A percentile compares a stretch with the other conserved stretches of the same genome.
These are phyloP conservation scores for Fusarium albosuccineum DNA, from an alignment of 2,329 filamentous ascomycete species.

Conservation along the genomic window DNA sequence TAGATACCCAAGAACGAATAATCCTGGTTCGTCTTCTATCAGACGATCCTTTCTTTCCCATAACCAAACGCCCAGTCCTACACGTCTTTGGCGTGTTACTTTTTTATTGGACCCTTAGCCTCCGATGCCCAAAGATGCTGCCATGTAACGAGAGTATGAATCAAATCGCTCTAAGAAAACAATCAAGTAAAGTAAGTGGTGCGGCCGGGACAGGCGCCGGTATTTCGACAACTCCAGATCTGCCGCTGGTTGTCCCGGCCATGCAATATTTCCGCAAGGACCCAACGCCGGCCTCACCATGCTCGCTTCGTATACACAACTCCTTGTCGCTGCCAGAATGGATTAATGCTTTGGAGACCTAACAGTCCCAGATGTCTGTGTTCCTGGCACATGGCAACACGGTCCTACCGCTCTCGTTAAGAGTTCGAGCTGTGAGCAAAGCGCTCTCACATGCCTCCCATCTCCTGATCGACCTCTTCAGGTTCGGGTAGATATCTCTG, in stretches of 20 bases:
- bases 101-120: slow-evolving; percentile 27
- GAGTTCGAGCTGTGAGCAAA: not conserved
- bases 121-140: slow-evolving; percentile 37
- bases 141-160: slow-evolving; percentile 40
- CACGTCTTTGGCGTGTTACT: slow-evolving; percentile 25
- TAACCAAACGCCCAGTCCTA: slow-evolving; percentile 39
- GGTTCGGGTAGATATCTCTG: slow-evolving; percentile 56
- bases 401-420: not conserved
- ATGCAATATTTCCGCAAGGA: slow-evolving; percentile 3
- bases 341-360: not conserved
- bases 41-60: slow-evolving; percentile 37
- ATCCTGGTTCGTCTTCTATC: slow-evolving; percentile 30
- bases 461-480: slow-evolving; percentile 55
- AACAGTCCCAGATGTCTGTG: not conserved
- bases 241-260: not conserved
- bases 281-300: slow-evolving; percentile 17
- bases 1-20: slow-evolving; percentile 46
- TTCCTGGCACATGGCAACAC: not conserved
- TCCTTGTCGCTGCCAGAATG: slow-evolving; percentile 16
- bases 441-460: slow-evolving; percentile 40
- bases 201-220: not conserved
- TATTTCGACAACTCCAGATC: not conserved
- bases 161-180: slow-evolving; percentile 34
- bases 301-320: slow-evolving; percentile 5
- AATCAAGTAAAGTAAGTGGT: slow-evolving; percentile 13